A percentile compares a stretch with the other conserved stretches of the same genome.
Evolutionary conservation across 129 eudicot genomes (phyloP).

Genomic region (Logfia minima): DNA sequence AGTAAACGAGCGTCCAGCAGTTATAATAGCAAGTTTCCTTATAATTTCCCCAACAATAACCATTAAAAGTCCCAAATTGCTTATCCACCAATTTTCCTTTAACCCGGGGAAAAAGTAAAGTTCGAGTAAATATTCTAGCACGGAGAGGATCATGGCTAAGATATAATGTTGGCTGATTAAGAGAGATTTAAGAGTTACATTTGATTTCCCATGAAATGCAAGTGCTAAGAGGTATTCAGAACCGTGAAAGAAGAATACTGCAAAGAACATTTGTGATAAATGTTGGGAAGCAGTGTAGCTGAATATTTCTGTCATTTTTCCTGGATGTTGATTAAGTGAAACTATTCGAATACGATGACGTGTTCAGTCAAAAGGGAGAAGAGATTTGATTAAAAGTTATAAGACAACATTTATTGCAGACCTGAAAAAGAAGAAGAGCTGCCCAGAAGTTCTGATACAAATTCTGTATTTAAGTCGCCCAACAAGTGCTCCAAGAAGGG

Average conservation of each 20-base stretch:
- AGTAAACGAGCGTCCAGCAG: constrained; percentile 95
- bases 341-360: constrained; percentile 16
- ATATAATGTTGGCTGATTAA: constrained; percentile 72
- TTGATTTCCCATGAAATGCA: constrained; percentile 63
- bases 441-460: not conserved
- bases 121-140: constrained; percentile 72
- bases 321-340: constrained; percentile 27
- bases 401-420: constrained; percentile 22
- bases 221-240: constrained; percentile 79
- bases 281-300: constrained; percentile 67
- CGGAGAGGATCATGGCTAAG: constrained; percentile 69
- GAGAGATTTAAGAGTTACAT: constrained; percentile 71
- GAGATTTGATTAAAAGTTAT: not conserved
- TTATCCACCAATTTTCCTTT: constrained; percentile 71
- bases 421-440: constrained; percentile 39
- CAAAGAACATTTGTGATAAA: constrained; percentile 58
- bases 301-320: constrained; percentile 66
- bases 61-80: constrained; percentile 77
- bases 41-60: constrained; percentile 76
- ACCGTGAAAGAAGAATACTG: constrained; percentile 69
- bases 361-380: constrained; percentile 1
- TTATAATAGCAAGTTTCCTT: constrained; percentile 79
- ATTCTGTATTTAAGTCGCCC: constrained; percentile 17
- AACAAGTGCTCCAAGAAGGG: constrained; percentile 25
- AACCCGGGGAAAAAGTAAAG: constrained; percentile 65